Conservation (phyloP, 495 filamentous ascomycete genomes). For the Collariella sp. region DNA sequence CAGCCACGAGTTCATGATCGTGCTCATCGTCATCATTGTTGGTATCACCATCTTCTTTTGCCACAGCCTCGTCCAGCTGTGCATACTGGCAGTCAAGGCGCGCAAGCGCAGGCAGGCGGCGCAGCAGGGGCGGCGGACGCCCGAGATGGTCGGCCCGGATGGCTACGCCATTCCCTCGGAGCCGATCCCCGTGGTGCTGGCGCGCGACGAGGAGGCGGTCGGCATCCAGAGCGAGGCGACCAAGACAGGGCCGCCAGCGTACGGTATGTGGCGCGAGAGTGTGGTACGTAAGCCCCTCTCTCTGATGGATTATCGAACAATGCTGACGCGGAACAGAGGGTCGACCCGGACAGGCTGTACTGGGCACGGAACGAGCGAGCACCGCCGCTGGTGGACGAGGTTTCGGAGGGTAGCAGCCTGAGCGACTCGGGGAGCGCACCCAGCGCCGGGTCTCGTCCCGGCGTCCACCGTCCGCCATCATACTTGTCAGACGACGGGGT, state of each 20-base stretch:
- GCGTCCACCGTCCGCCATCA: slow-evolving; percentile 51
- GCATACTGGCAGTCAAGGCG: slow-evolving; percentile 48
- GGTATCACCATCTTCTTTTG: slow-evolving; percentile 68
- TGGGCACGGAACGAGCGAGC: slow-evolving; percentile 56
- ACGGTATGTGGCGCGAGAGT: slow-evolving; percentile 74
- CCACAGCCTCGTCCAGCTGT: slow-evolving; percentile 65
- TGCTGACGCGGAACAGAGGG: slow-evolving; percentile 41
- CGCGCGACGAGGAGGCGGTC: slow-evolving; percentile 53
- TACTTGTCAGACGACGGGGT: slow-evolving; percentile 66
- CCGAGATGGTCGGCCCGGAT: slow-evolving; percentile 37
- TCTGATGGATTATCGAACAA: not conserved
- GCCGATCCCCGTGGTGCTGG: slow-evolving; percentile 55
- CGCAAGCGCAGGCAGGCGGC: slow-evolving; percentile 15
- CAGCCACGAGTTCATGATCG: slow-evolving; percentile 58
- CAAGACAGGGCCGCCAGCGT: slow-evolving; percentile 71
- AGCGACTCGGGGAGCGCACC: not conserved
- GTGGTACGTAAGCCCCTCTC: slow-evolving; percentile 53
- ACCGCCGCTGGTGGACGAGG: slow-evolving; percentile 16
- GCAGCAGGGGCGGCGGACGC: slow-evolving; percentile 19
- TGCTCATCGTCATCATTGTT: slow-evolving; percentile 68
- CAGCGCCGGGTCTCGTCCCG: slow-evolving; percentile 6
- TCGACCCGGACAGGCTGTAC: slow-evolving; percentile 70
- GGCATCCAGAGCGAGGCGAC: slow-evolving; percentile 43
- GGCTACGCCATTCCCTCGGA: slow-evolving; percentile 53
- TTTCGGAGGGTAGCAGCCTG: not conserved